These are phyloP conservation scores for Aspergillus viridinutans DNA, from an alignment of 2,329 filamentous ascomycete species.

Conservation along the genomic window DNA sequence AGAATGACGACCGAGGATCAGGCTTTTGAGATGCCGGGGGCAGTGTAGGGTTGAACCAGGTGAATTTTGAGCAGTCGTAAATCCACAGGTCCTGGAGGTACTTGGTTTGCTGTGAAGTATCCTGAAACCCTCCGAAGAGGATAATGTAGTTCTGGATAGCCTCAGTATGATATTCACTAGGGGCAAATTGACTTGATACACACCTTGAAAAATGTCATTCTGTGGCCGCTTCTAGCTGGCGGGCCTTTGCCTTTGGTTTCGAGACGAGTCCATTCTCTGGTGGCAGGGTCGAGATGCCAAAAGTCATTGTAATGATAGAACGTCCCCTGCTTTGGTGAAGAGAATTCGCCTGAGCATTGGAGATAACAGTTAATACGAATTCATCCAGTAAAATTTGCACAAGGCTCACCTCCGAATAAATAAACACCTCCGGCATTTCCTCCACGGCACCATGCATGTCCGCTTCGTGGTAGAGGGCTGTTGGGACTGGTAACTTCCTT, in stretches of 20 bases:
- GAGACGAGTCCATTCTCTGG: constrained; percentile 85
- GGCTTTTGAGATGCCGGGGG: constrained; percentile 80
- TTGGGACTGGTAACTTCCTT: constrained; percentile 86
- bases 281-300: constrained; percentile 81
- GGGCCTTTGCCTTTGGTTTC: constrained; percentile 71
- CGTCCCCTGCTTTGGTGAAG: constrained; percentile 91
- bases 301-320: constrained; percentile 99
- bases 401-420: constrained; percentile 68
- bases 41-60: constrained; percentile 74
- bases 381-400: not conserved
- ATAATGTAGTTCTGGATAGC: constrained; percentile 71
- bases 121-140: constrained; percentile 94
- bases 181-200: not conserved
- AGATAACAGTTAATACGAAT: not conserved
- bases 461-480: constrained; percentile 80
- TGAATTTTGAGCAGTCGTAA: constrained; percentile 83
- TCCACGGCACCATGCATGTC: constrained; percentile 90
- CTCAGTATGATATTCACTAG: constrained; percentile 2
- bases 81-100: constrained; percentile 94
- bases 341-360: constrained; percentile 66
- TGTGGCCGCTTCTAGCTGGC: constrained; percentile 81
- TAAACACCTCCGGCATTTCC: constrained; percentile 83
- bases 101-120: constrained; percentile 90
- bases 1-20: constrained; percentile 86
- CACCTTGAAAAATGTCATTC: constrained; percentile 90